Evolutionary conservation across 352 stramenopile genomes (phyloP), one percentile per base, ranked within the genome.

Genomic region (Globisporangium nagaii): DNA sequence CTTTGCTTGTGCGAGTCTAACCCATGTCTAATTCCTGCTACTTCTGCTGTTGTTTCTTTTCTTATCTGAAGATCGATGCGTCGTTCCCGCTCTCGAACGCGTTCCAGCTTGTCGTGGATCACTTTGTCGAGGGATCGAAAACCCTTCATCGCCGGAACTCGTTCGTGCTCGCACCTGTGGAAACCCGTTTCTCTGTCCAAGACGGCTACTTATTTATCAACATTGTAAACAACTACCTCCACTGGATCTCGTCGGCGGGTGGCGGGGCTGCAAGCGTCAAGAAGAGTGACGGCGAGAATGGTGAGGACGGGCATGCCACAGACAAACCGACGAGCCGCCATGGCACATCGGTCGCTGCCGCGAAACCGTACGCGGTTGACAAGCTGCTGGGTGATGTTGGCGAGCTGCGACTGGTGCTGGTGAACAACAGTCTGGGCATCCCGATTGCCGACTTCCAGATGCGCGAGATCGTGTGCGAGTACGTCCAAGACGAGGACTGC

Each of bases 351-450:
- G 27, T 24, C 11, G 30, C 20, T 24, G 25, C 20, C 27, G 9
- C 36, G 12, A 28, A 19, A 44, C 56, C 55, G n/a, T 93, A 78
- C 49, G 67, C 72, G 15, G 64, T 84, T 35, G 85, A 95, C 53
- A 90, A 91, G 55, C 62, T 95, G 50, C 63, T 95, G 46, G 85
- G 83, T 22, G 83, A 95, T 66, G 79, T 95, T 56, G 85, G 85
- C 10, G 81, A 90, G 49, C 13, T 95, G 30, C 81, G 85, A 27
- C 71, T 95, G 43, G 85, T 95, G 13, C 57, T 95, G 4, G 85
- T 95, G 11, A 95, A 93, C 70, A 95, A 95, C 60, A 92, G 83
- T 43, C 67, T 95, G 13, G 83, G 85, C 0, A 90, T 95, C 46
- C 85, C 85, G 4, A 87, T 95, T 27, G 81, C 82, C 31, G 85